Conservation (phyloP, 108 stramenopile genomes). For the Nitzschia putrida region DNA sequence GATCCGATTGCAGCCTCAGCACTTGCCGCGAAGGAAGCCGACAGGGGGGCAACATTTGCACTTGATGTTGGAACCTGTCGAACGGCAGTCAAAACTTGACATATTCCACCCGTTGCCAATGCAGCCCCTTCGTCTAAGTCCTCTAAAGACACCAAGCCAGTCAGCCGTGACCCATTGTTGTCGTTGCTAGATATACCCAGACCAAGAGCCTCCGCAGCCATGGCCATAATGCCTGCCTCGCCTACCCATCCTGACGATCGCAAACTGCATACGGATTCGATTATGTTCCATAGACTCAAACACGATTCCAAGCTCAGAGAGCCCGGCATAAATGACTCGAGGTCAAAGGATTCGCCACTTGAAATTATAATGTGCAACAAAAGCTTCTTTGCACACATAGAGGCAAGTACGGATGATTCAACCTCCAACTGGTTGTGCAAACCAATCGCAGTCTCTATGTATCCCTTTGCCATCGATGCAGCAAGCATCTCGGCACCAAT, state of each 20-base stretch:
- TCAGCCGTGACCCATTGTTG: conserved; percentile 26
- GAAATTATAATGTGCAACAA: conserved; percentile 61
- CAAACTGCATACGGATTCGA: conserved; percentile 63
- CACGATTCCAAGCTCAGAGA: background rate
- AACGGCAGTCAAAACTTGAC: conserved; percentile 58
- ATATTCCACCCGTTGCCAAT: conserved; percentile 45
- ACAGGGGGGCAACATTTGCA: conserved; percentile 13
- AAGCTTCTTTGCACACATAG: conserved; percentile 66
- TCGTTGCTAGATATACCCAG: conserved; percentile 76
- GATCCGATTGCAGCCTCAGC: conserved; percentile 65
- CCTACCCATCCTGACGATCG: conserved; percentile 77
- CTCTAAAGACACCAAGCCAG: conserved; percentile 38
- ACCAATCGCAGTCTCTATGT: conserved; percentile 8
- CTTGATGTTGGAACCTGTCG: background rate
- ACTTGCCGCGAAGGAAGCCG: conserved; percentile 48
- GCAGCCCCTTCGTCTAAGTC: conserved; percentile 44
- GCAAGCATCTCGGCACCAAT: background rate
- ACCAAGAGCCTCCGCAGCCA: conserved; percentile 87
- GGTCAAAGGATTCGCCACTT: conserved; percentile 54
- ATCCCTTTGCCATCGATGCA: conserved; percentile 14
- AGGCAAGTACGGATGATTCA: conserved; percentile 41
- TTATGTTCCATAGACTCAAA: conserved; percentile 52
- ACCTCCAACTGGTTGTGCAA: conserved; percentile 19
- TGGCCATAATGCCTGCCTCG: conserved; percentile 88
- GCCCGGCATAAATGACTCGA: conserved; percentile 32